A percentile compares a stretch with the other conserved stretches of the same genome.
Evolutionary conservation across 2,329 filamentous ascomycete genomes (phyloP).

Genomic region (Lomentospora prolificans): DNA sequence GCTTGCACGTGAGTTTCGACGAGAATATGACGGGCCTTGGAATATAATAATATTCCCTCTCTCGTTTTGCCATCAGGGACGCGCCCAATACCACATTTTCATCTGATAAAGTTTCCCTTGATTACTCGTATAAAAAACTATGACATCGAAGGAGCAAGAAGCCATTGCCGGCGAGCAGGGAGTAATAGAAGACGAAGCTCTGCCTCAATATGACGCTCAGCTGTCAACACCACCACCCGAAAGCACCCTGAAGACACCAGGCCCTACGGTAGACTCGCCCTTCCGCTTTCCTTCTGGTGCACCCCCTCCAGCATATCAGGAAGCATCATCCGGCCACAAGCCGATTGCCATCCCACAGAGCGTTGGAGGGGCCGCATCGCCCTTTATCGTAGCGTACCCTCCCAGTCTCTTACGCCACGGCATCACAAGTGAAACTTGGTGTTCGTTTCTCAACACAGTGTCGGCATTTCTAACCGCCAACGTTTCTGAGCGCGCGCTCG

Average conservation of each 20-base stretch:
- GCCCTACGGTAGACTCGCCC: conserved; percentile 23
- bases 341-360: conserved; percentile 32
- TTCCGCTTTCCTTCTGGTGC: conserved; percentile 29
- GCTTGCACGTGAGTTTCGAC: too few species aligned
- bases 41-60: too few species aligned
- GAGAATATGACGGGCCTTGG: too few species aligned
- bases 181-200: background rate
- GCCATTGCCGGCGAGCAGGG: background rate
- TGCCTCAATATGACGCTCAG: background rate
- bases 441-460: conserved; percentile 26
- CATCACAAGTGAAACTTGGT: conserved; percentile 24
- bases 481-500: conserved; percentile 31
- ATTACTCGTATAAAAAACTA: too few species aligned
- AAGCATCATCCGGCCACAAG: conserved; percentile 10
- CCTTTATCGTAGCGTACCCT: conserved; percentile 29
- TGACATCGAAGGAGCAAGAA: background rate
- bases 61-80: too few species aligned
- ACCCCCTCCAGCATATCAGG: conserved; percentile 20
- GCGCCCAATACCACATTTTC: too few species aligned
- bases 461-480: conserved; percentile 36
- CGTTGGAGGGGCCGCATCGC: conserved; percentile 21
- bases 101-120: too few species aligned
- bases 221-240: background rate
- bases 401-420: conserved; percentile 27
- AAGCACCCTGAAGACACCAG: background rate